Evolutionary conservation across 352 stramenopile species (phyloP).

Genomic region (Elongisporangium anandrum): DNA sequence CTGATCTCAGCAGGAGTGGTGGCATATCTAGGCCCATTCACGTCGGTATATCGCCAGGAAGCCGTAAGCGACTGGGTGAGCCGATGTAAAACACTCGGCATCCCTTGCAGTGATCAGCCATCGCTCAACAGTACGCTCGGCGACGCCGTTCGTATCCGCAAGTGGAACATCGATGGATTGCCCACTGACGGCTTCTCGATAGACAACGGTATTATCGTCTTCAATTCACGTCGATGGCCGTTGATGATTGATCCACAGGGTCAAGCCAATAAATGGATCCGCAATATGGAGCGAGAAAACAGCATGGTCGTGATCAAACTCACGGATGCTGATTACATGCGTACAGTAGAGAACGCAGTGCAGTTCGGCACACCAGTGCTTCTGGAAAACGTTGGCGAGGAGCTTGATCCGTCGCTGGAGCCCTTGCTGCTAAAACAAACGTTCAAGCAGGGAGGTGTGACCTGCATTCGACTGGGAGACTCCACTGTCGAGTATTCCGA

Average conservation of each 20-base stretch:
- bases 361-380: constrained; percentile 92
- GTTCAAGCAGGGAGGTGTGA: constrained; percentile 92
- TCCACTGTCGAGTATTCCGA: constrained; percentile 90
- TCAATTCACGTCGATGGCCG: constrained; percentile 92
- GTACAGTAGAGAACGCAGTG: constrained; percentile 90
- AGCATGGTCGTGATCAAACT: constrained; percentile 93
- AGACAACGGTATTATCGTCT: constrained; percentile 94
- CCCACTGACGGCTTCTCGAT: constrained; percentile 92
- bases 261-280: constrained; percentile 95
- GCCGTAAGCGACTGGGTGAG: constrained; percentile 75
- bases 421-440: constrained; percentile 92
- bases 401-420: constrained; percentile 91
- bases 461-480: constrained; percentile 91
- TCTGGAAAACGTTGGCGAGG: constrained; percentile 91
- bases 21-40: constrained; percentile 93
- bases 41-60: constrained; percentile 80
- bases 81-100: constrained; percentile 69
- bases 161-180: constrained; percentile 95
- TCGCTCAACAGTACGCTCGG: constrained; percentile 86
- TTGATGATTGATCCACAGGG: constrained; percentile 95
- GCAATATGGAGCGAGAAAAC: constrained; percentile 91
- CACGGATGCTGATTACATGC: constrained; percentile 91
- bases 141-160: constrained; percentile 88
- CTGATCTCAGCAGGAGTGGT: constrained; percentile 90
- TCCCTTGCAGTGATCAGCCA: constrained; percentile 83